phyloP scores from a whole-genome alignment of 2,329 filamentous ascomycete species.

The Pseudogymnoascus sp. region DNA sequence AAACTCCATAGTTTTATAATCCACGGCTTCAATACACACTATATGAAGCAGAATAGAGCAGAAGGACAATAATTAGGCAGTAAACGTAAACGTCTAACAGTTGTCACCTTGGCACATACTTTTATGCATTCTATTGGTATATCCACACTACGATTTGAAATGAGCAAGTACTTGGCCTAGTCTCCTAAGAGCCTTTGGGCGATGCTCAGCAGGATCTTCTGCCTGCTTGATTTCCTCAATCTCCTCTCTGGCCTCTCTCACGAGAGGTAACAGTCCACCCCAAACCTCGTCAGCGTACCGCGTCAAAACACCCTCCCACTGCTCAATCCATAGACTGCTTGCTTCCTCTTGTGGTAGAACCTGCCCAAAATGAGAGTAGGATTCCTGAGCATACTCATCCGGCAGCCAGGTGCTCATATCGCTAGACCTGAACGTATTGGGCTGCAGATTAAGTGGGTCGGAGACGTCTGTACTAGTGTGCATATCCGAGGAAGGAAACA shows the following conservation, averaged over 20 bases:
- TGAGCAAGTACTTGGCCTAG: conserved; percentile 12
- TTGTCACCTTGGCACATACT: neutral
- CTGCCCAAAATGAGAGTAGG: conserved; percentile 12
- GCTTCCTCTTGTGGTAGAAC: conserved; percentile 3
- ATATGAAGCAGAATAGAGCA: no score
- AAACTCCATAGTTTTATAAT: no score
- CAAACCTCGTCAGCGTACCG: conserved; percentile 59
- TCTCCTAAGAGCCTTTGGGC: conserved; percentile 10
- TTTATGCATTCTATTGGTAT: neutral
- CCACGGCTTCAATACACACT: no score
- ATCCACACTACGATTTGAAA: conserved; percentile 3
- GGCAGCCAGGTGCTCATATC: conserved; percentile 8
- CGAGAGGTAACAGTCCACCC: conserved; percentile 52
- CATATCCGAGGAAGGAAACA: conserved; percentile 17
- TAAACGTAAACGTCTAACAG: no score
- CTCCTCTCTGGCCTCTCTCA: conserved; percentile 48
- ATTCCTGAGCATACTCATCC: conserved; percentile 21
- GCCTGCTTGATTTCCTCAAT: conserved; percentile 35
- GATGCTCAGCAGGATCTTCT: conserved; percentile 1
- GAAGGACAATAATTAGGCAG: neutral
- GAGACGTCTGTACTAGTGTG: conserved; percentile 13
- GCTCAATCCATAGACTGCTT: conserved; percentile 39
- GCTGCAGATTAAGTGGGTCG: conserved; percentile 21
- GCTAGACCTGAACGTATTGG: conserved; percentile 8
- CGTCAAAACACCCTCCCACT: conserved; percentile 49